Evolutionary conservation across 2,329 filamentous ascomycete genomes (phyloP).

Genomic region (Amauroascus verrucosus): DNA sequence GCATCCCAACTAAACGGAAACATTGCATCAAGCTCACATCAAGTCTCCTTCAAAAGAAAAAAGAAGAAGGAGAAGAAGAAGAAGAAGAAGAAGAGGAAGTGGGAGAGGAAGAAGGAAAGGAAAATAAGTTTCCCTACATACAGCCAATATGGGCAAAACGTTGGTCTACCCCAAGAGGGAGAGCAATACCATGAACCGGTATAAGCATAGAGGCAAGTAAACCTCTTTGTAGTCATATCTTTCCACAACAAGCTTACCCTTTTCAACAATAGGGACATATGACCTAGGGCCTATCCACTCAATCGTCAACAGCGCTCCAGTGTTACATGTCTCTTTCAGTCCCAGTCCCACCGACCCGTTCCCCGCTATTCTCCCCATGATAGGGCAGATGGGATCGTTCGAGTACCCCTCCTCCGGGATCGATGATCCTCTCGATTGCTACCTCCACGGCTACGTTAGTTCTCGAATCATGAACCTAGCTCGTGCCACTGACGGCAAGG

Average conservation of each 20-base stretch:
- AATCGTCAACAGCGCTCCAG: slow-evolving; percentile 62
- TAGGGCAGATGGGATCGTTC: slow-evolving; percentile 70
- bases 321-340: slow-evolving; percentile 73
- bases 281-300: slow-evolving; percentile 61
- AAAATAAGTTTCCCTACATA: no score
- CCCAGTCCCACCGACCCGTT: slow-evolving; percentile 54
- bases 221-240: not conserved
- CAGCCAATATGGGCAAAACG: slow-evolving; percentile 31
- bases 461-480: slow-evolving; percentile 63
- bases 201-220: slow-evolving; percentile 50
- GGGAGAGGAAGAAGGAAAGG: no score
- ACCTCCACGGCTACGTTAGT: slow-evolving; percentile 77
- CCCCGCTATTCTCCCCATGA: slow-evolving; percentile 72
- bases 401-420: slow-evolving; percentile 47
- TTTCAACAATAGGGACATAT: slow-evolving; percentile 50
- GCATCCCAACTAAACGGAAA: not conserved
- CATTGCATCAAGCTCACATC: not conserved
- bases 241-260: slow-evolving; percentile 13
- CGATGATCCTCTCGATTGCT: slow-evolving; percentile 60
- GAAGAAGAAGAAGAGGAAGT: no score
- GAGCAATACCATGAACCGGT: slow-evolving; percentile 57
- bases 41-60: not conserved
- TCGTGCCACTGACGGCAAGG: slow-evolving; percentile 35
- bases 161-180: slow-evolving; percentile 52
- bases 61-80: no score